phyloP scores from a whole-genome alignment of 805 yeast species.

The Myxozyma kluyveri region DNA sequence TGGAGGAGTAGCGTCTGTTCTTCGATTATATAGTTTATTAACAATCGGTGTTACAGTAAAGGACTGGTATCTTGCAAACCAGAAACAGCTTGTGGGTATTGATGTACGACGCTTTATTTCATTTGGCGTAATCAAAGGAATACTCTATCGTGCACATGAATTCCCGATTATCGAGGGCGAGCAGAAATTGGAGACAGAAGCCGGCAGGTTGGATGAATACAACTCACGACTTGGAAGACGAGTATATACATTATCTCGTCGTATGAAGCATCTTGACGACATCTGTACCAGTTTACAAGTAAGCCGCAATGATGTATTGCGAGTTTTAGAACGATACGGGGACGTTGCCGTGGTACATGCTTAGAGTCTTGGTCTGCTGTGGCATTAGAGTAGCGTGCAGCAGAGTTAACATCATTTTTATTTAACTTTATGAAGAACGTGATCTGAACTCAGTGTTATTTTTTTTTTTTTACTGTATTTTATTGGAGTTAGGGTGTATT shows the following conservation, averaged over 20 bases:
- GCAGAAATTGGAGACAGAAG: slow-evolving; percentile 3
- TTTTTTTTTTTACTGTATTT: too few species aligned
- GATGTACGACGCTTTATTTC: slow-evolving; percentile 82
- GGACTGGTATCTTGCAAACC: slow-evolving; percentile 77
- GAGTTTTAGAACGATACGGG: slow-evolving; percentile 15
- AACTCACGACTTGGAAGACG: neutral
- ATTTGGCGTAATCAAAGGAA: slow-evolving; percentile 79
- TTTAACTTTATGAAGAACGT: too few species aligned
- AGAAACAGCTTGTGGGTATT: slow-evolving; percentile 54
- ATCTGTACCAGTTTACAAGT: slow-evolving; percentile 65
- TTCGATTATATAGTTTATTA: slow-evolving; percentile 64
- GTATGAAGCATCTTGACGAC: slow-evolving; percentile 36
- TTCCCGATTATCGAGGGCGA: slow-evolving; percentile 51
- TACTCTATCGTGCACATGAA: slow-evolving; percentile 76
- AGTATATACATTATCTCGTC: slow-evolving; percentile 6
- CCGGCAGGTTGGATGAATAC: neutral
- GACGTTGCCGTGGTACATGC: slow-evolving; percentile 23
- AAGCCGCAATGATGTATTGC: slow-evolving; percentile 14
- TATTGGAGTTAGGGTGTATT: too few species aligned
- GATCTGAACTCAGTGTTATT: too few species aligned
- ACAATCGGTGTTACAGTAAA: slow-evolving; percentile 73
- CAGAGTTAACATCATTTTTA: too few species aligned
- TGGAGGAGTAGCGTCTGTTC: slow-evolving; percentile 2
- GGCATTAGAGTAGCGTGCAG: too few species aligned
- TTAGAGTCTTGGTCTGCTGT: neutral